These are phyloP conservation scores for Botrytis fabae DNA, from an alignment of 2,329 filamentous ascomycete species.

Conservation along the genomic window DNA sequence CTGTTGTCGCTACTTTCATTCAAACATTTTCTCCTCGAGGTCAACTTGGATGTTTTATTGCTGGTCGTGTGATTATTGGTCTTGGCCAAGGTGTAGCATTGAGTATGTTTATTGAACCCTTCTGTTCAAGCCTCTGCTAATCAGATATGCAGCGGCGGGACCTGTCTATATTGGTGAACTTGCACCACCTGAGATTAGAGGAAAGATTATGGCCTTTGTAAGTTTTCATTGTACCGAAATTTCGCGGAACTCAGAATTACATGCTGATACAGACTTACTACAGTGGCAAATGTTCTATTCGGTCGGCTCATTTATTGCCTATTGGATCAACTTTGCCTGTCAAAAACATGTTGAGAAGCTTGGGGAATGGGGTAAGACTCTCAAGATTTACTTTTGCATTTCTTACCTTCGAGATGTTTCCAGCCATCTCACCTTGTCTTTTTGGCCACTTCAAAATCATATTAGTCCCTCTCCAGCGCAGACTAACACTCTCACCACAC, in stretches of 20 bases:
- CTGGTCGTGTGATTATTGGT: conserved; percentile 67
- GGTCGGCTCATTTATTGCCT: conserved; percentile 47
- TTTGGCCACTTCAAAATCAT: not conserved
- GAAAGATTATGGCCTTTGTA: conserved; percentile 63
- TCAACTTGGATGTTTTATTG: conserved; percentile 66
- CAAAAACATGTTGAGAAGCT: conserved; percentile 30
- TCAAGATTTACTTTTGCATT: not conserved
- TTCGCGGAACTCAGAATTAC: not conserved
- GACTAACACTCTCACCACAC: not conserved
- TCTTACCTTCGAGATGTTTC: not conserved
- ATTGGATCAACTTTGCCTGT: conserved; percentile 35
- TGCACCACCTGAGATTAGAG: conserved; percentile 62
- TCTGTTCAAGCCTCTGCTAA: not conserved
- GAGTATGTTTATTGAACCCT: conserved; percentile 44
- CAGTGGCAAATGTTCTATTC: conserved; percentile 66
- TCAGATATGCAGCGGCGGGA: conserved; percentile 53
- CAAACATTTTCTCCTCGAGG: conserved; percentile 63
- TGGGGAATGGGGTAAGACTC: conserved; percentile 58
- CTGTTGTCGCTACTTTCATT: conserved; percentile 68
- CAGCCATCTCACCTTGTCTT: not conserved
- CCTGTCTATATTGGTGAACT: conserved; percentile 72
- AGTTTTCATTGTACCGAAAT: not conserved
- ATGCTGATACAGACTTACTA: not conserved
- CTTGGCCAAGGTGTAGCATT: conserved; percentile 66
- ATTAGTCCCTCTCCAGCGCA: not conserved